Conservation (phyloP, 2,329 filamentous ascomycete species). For the Pseudogymnoascus sp. region DNA sequence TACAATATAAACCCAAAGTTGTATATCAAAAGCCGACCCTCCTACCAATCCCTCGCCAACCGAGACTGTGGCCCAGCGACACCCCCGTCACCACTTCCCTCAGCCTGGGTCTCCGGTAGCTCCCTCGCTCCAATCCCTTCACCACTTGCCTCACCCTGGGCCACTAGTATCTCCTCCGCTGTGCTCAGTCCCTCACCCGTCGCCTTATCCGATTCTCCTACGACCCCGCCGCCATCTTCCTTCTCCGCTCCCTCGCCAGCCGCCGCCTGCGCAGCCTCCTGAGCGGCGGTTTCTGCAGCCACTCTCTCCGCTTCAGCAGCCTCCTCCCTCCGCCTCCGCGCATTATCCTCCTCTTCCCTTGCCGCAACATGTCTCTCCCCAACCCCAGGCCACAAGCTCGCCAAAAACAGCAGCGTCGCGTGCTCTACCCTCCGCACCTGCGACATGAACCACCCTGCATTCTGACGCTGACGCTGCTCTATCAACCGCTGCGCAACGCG, state of each 20-base stretch:
- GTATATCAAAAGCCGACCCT: not conserved
- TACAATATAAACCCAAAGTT: constrained; percentile 1
- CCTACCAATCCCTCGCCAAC: not conserved
- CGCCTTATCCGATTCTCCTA: not conserved
- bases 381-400: constrained; percentile 58
- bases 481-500: constrained; percentile 49
- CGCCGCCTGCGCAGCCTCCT: constrained; percentile 18
- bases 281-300: constrained; percentile 20
- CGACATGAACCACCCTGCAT: constrained; percentile 43
- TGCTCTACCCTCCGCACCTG: constrained; percentile 51
- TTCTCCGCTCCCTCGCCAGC: constrained; percentile 5
- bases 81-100: not conserved
- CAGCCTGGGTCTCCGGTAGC: not conserved
- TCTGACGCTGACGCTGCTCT: constrained; percentile 36
- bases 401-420: constrained; percentile 55
- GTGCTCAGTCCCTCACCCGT: not conserved
- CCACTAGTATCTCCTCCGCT: not conserved
- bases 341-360: constrained; percentile 21
- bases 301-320: constrained; percentile 17
- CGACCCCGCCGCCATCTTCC: not conserved
- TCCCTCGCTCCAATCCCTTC: not conserved
- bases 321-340: constrained; percentile 24
- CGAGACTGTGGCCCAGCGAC: not conserved
- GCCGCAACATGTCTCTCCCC: constrained; percentile 54
- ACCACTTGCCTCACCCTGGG: not conserved